These are phyloP conservation scores for Diaporthe citriasiana DNA, from an alignment of 2,329 filamentous ascomycete species.

Conservation along the genomic window DNA sequence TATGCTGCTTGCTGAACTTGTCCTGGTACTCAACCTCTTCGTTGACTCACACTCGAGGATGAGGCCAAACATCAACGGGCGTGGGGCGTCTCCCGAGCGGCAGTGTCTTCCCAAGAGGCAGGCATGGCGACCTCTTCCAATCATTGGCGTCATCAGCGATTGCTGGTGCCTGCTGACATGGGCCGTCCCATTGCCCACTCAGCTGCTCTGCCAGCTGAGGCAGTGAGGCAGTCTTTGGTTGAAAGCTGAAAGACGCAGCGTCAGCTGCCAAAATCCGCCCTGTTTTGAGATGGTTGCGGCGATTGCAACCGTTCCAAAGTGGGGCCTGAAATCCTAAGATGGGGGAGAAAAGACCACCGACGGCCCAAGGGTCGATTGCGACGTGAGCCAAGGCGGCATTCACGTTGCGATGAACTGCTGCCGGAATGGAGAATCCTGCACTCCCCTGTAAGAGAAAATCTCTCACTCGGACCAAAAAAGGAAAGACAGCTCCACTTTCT, in stretches of 20 bases:
- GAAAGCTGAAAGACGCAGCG: slow-evolving; percentile 17
- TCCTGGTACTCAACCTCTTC: not conserved
- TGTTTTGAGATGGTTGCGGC: not conserved
- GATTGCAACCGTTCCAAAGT: not conserved
- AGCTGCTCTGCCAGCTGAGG: slow-evolving; percentile 23
- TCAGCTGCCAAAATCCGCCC: slow-evolving; percentile 28
- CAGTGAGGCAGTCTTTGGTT: not conserved
- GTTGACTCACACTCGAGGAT: not conserved
- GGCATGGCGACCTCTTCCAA: not conserved
- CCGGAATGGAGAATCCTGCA: too few relatives aligned
- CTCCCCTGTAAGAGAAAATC: too few relatives aligned
- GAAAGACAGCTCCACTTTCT: too few relatives aligned
- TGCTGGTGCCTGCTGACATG: slow-evolving; percentile 2
- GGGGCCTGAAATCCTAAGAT: not conserved
- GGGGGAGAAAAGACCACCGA: not conserved
- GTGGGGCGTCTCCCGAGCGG: not conserved
- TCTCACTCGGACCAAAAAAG: too few relatives aligned
- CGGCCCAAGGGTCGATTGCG: not conserved
- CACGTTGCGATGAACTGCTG: slow-evolving; percentile 18
- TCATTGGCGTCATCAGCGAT: not conserved
- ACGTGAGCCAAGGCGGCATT: slow-evolving; percentile 17
- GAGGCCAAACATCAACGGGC: not conserved
- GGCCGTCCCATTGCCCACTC: not conserved
- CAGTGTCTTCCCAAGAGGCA: not conserved
- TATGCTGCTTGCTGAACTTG: too few relatives aligned